These are phyloP conservation scores for Daldinia sp. DNA, from an alignment of 2,329 filamentous ascomycete genomes.

Conservation along the genomic window DNA sequence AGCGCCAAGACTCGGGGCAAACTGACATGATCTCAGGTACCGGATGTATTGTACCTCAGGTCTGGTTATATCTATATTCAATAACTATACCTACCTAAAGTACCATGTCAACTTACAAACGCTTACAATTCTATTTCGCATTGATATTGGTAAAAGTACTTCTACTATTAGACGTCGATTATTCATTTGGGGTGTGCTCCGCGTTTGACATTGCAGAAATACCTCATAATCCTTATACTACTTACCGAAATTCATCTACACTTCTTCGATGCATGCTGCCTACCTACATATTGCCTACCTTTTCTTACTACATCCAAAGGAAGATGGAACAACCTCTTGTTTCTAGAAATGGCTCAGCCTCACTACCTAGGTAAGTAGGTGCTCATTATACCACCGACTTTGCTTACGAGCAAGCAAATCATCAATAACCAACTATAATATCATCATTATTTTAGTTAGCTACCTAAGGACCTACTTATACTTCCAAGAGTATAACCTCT, in stretches of 20 bases:
- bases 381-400: neutral
- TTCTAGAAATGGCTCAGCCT: constrained; percentile 2
- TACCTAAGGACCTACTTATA: neutral
- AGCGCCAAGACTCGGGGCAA: neutral
- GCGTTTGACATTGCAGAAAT: neutral
- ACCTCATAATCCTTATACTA: neutral
- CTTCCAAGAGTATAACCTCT: constrained; percentile 1
- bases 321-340: neutral
- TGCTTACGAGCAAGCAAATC: neutral
- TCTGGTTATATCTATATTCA: too few species aligned
- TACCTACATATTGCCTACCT: neutral
- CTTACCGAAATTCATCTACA: too few species aligned
- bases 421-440: neutral
- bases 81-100: too few species aligned
- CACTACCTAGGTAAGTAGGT: too few species aligned
- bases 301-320: neutral
- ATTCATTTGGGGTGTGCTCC: neutral
- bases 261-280: too few species aligned
- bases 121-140: too few species aligned
- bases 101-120: too few species aligned
- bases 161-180: neutral
- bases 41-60: too few species aligned
- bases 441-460: constrained; percentile 1
- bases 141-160: neutral
- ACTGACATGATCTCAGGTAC: neutral